Evolutionary conservation across 2,329 filamentous ascomycete genomes (phyloP), one percentile per base, ranked within the genome.

Genomic region (Fusarium solani-melongenae): DNA sequence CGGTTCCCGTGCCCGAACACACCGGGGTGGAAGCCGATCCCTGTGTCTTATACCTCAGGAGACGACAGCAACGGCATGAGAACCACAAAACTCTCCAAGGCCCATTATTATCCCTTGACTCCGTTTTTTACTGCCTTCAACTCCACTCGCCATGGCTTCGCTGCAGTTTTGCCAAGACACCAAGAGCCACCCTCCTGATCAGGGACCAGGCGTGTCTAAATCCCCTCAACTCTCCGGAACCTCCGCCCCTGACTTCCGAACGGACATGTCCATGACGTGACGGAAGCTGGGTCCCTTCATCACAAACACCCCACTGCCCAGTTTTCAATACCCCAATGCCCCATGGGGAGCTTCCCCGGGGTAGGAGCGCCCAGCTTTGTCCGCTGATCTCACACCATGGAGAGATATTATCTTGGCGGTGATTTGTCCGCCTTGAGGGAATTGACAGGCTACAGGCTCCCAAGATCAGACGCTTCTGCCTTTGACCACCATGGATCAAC

Each of bases 101-200:
- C 46, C 60, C 46, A 51, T 49, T 49, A 24, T 49, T 29, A 10
- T 38, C 44, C 46, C 46, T 20, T 55, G 46, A 39, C 55, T 62
- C 46, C 60, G 46, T 55, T 62, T 62, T 53, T 55, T 55, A 55
- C 46, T 55, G 46, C 60, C 41, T 41, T 55, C 39, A 41, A 62
- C 44, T 55, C 60, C 60, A 62, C 60, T 41, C 24, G 4, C n/a
- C 20, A 38, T 62, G 10, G 60, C 27, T 29, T 17, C 33, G 10
- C 20, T 39, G 39, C 15, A 39, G 15, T 34, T 62, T 12, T 33
- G 60, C 46, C 60, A 62, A 62, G 60, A 62, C 60, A 36, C 58
- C 58, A 49, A 61, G 31, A 36, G 29, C 41, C 76, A 90, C 87
- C 80, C 94, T 92, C 90, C 22, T 49, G 22, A 44, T 36, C 39